Evolutionary conservation across 306 rosid genomes (phyloP), one percentile per base, ranked within the genome.

Genomic region (Cicer bijugum): DNA sequence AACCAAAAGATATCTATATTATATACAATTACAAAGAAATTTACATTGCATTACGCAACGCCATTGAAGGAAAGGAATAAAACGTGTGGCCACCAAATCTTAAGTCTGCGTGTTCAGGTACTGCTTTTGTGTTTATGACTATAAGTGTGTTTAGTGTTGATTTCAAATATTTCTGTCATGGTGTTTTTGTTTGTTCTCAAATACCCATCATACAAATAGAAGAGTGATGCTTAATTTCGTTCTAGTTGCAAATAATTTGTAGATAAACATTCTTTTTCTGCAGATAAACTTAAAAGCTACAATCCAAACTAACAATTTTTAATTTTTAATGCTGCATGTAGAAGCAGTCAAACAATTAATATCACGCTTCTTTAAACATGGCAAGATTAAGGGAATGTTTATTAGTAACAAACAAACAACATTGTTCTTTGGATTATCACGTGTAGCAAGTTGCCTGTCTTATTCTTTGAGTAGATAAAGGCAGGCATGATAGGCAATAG

Each of bases 321-420:
- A 15, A 44, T 57, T 44, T 17, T 20, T 11, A 66, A 28, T 43
- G 2, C 47, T 42, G 9, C 42, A 44, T n/a, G 68, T 7, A 6
- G 81, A 77, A 68, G 5, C 9, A 71, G 77, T 78, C 67, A 78
- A 78, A 59, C 5, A 8, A 11, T 39, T 19, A 67, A 12, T 38
- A 48, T 7, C 8, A 38, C 2, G 11, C 0, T n/a, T 72, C 8
- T 4, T 72, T 46, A 40, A 44, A 59, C 38, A 6, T 46, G 78
- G 39, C 20, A 7, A 20, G 45, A 75, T 12, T 38, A 39, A 39
- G 33, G 53, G 65, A 51, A 64, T 51, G 52, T 50, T 44, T 44
- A 47, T 59, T 17, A 6, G 59, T 43, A 58, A 19, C 33, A 28
- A 28, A 28, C 33, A 28, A 28, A 28, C 33, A 28, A 28, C 59